Evolutionary conservation across 2,329 filamentous ascomycete genomes (phyloP).

Genomic region (Fusarium piperis): DNA sequence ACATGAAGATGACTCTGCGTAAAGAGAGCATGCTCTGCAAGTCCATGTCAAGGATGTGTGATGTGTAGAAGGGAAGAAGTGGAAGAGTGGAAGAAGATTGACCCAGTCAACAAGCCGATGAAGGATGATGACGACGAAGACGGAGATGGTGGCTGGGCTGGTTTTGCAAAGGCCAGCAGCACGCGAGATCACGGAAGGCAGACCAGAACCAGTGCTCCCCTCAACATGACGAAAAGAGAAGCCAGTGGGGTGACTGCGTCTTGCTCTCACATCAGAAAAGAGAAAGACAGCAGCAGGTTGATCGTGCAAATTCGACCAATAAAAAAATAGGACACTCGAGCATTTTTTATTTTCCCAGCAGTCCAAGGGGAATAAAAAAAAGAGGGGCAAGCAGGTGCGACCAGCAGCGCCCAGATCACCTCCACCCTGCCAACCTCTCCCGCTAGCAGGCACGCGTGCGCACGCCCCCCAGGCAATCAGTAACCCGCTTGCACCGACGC

Average conservation of each 20-base stretch:
- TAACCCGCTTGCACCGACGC: slow-evolving; percentile 60
- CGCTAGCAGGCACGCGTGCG: slow-evolving; percentile 33
- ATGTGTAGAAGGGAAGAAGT: slow-evolving; percentile 34
- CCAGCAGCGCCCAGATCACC: slow-evolving; percentile 32
- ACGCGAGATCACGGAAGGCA: not conserved
- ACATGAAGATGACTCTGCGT: not conserved
- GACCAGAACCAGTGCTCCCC: not conserved
- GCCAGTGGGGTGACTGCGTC: not conserved
- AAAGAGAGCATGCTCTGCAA: not conserved
- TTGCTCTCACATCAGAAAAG: slow-evolving; percentile 22
- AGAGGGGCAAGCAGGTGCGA: slow-evolving; percentile 30
- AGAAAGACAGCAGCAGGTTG: not conserved
- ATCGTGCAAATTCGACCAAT: slow-evolving; percentile 18
- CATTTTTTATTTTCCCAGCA: slow-evolving; percentile 29
- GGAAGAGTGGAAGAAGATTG: slow-evolving; percentile 19
- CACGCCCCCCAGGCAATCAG: slow-evolving; percentile 60
- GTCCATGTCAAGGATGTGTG: not conserved
- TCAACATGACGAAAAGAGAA: slow-evolving; percentile 25
- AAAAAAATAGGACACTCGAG: slow-evolving; percentile 32
- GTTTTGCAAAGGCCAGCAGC: not conserved
- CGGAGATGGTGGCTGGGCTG: not conserved
- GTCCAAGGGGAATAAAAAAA: slow-evolving; percentile 11
- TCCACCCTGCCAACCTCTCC: slow-evolving; percentile 15
- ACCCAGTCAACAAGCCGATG: slow-evolving; percentile 14
- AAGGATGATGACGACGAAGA: not conserved